Evolutionary conservation across 1,284 basidiomycete genomes (phyloP), one percentile per base, ranked within the genome.

Genomic region (Boletellus deceptivus): DNA sequence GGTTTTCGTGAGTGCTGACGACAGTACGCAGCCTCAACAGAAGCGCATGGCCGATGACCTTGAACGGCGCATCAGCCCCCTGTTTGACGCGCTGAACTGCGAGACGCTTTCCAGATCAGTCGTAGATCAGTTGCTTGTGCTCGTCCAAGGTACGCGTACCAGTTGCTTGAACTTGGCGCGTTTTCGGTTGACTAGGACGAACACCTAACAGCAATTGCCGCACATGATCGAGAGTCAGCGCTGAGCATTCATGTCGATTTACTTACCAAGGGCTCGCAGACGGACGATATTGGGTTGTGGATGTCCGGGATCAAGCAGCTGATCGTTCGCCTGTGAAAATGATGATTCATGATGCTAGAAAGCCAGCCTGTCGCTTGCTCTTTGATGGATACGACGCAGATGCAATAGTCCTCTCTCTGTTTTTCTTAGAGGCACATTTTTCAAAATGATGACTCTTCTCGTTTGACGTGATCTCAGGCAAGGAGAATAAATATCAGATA

Each of bases 61-160:
- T 3, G 93, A 97, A 65, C 81, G 92, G 24, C 79, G 95, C 25
- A 76, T 97, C 63, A 94, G 89, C 67, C 80, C 86, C 4, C 72
- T 98, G 48, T 96, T 96, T 61, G 95, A 98, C 67, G 86, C 86
- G 27, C 73, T 98, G 59, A 98, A 98, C 71, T 95, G 93, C 65
- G 93, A 92, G 59, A 89, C 90, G 7, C 69, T 98, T 18, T 86
- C 89, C n/a, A 73, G 76, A 53, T 70, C 78, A 22, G 83, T 89
- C 25, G 76, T 89, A 24, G 85, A 86, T 41, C 83, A 89, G 61
- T 71, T 93, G 41, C 58, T 80, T 18, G 78, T 82, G 40, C 76
- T 93, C 37, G 76, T 81, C 2, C 75, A 79, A 75, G 90, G 90
- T 91, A 54, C 8, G 49, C 42, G 11, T 13, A 24, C 3, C 16